Percentiles rank a stretch among this genome's conserved stretches.
Conservation (phyloP, 208 protist genomes). For the Leishmania tarentolae region DNA sequence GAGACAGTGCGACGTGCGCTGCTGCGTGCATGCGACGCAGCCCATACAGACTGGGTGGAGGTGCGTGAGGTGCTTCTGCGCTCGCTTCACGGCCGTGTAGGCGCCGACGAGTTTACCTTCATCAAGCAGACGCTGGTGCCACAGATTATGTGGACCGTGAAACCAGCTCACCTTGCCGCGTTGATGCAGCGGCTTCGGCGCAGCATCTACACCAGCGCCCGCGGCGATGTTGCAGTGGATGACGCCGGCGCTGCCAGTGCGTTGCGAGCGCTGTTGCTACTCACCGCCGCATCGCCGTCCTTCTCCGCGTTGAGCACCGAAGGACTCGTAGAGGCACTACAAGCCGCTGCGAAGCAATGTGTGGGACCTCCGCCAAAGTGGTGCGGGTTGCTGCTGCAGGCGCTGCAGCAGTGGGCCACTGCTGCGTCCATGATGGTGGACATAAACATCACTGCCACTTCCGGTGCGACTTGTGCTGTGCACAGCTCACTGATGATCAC, state of each 20-base stretch:
- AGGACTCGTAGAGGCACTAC: conserved; percentile 33
- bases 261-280: conserved; percentile 52
- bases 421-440: neutral
- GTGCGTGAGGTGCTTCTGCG: conserved; percentile 41
- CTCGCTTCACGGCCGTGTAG: conserved; percentile 53
- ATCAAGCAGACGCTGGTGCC: conserved; percentile 43
- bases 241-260: conserved; percentile 32
- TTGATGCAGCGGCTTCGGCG: conserved; percentile 38
- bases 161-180: conserved; percentile 45
- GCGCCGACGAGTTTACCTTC: conserved; percentile 41
- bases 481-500: conserved; percentile 18
- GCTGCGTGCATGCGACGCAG: conserved; percentile 39
- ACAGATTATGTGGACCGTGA: conserved; percentile 48
- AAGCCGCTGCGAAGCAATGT: conserved; percentile 21
- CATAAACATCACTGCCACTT: neutral
- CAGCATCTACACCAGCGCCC: conserved; percentile 28
- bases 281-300: conserved; percentile 38
- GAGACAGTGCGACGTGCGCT: conserved; percentile 61
- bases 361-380: conserved; percentile 17
- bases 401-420: conserved; percentile 34
- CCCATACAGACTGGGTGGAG: conserved; percentile 33
- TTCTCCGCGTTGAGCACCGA: conserved; percentile 20
- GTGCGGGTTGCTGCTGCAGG: conserved; percentile 37
- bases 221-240: conserved; percentile 21
- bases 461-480: neutral